Base-by-base conservation (phyloP, 129 eudicot species). In the Flaveria robusta region DNA sequence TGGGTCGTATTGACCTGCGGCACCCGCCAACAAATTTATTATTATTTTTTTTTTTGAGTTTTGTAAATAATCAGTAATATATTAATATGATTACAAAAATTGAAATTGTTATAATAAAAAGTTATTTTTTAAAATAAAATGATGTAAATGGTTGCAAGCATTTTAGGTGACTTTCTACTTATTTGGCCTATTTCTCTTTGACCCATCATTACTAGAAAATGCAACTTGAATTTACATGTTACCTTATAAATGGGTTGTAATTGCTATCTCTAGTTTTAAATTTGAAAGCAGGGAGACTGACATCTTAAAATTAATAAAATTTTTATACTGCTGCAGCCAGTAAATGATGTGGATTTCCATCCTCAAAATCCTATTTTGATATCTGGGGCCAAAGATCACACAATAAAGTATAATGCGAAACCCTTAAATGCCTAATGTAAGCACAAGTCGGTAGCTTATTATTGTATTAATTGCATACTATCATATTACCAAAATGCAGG, bases 301-400 rank as follows among this genome's bases (percentile, higher is more conserved):
- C 72, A 31, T 12, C 23, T 29, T 46, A 54, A 12, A 65, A 4
- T 60, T 80, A 72, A 68, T 81, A 76, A 66, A 50, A 68, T 73
- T 47, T 52, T 83, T 74, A 37, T 67, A 45, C 47, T 72, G 16
- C 74, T 86, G 90, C 98, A 92, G 98, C 98, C 98, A 68, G 81
- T 92, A 81, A 92, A 92, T 77, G 98, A 92, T 60, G 64, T 88
- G 87, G 96, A 90, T 86, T 92, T 92, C 75, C 96, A 92, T 86
- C 98, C 98, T 68, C 96, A 86, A 62, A 92, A 83, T 84, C 74
- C 86, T 12, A 81, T 92, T 64, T 84, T 90, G 66, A 88, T 92
- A 80, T 89, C 98, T 1, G 98, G 96, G 52, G 91, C 93, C 77
- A 90, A 92, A 86, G 98, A 92, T 78, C 88, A 88, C 77, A 85